Conservation (phyloP, 1,284 basidiomycete genomes). For the Irpex sp. region DNA sequence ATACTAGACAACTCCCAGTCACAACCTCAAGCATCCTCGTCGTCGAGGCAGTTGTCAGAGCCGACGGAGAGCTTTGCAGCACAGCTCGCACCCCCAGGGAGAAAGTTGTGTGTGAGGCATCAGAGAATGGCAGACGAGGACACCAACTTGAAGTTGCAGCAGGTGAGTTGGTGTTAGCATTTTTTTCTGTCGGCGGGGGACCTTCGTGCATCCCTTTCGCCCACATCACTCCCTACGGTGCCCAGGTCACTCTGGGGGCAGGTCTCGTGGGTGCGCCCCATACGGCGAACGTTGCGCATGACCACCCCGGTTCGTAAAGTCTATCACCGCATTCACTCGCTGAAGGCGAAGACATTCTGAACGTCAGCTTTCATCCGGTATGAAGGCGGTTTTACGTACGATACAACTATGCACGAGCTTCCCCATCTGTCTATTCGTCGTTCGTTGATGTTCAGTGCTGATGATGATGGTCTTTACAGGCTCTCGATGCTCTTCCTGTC, state of each 20-base stretch:
- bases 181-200: too few species aligned
- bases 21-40: background rate
- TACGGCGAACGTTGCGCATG: too few species aligned
- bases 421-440: background rate
- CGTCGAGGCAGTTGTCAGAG: background rate
- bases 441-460: constrained; percentile 1
- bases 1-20: too few species aligned
- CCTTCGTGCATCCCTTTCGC: too few species aligned
- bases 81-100: constrained; percentile 35
- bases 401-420: background rate
- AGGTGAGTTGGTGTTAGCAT: constrained; percentile 48
- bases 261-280: too few species aligned
- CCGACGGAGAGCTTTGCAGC: constrained; percentile 7
- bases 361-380: too few species aligned
- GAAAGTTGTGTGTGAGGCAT: constrained; percentile 87
- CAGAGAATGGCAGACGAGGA: constrained; percentile 98
- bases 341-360: too few species aligned
- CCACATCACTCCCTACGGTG: too few species aligned
- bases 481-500: constrained; percentile 88
- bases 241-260: too few species aligned
- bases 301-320: too few species aligned
- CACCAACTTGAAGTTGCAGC: constrained; percentile 89
- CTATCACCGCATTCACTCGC: too few species aligned
- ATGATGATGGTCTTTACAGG: constrained; percentile 47
- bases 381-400: background rate